phyloP scores from a whole-genome alignment of 2,329 filamentous ascomycete species.

The Diaporthe velutina region DNA sequence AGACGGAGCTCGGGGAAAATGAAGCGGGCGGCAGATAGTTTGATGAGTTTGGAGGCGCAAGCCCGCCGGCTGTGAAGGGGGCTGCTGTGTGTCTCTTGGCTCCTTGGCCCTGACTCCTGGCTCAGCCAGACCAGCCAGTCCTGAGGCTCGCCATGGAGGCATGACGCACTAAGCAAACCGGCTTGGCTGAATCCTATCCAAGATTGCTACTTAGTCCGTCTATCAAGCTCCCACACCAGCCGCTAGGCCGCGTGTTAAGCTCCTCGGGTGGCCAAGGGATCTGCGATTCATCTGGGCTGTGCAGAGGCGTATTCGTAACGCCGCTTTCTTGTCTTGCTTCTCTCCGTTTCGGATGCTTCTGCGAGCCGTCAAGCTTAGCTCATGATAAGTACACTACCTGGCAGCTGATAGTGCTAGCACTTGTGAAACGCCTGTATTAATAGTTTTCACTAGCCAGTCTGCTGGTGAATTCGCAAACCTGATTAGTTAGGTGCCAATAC shows the following conservation, averaged over 20 bases:
- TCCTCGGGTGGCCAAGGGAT: conserved; percentile 12
- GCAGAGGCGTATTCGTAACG: conserved; percentile 17
- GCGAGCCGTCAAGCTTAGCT: neutral
- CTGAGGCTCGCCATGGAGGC: conserved; percentile 11
- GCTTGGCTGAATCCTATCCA: conserved; percentile 25
- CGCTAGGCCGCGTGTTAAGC: conserved; percentile 26
- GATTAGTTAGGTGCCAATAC: too few species aligned
- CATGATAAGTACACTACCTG: neutral
- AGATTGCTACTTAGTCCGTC: neutral
- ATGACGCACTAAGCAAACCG: conserved; percentile 21
- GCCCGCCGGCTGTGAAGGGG: conserved; percentile 30
- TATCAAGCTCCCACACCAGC: conserved; percentile 26
- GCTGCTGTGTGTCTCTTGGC: conserved; percentile 2
- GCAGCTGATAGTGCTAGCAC: neutral
- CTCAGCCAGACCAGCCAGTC: conserved; percentile 20
- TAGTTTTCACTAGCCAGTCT: neutral
- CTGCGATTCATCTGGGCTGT: conserved; percentile 18
- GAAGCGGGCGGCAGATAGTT: conserved; percentile 17
- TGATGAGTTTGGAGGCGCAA: conserved; percentile 23
- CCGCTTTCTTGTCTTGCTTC: conserved; percentile 2
- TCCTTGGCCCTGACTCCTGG: conserved; percentile 28
- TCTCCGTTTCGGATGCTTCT: neutral
- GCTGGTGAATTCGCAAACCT: neutral
- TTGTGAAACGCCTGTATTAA: neutral
- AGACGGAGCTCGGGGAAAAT: neutral